Conservation (phyloP, 2,329 filamentous ascomycete species). For the Cordyceps cicadae region DNA sequence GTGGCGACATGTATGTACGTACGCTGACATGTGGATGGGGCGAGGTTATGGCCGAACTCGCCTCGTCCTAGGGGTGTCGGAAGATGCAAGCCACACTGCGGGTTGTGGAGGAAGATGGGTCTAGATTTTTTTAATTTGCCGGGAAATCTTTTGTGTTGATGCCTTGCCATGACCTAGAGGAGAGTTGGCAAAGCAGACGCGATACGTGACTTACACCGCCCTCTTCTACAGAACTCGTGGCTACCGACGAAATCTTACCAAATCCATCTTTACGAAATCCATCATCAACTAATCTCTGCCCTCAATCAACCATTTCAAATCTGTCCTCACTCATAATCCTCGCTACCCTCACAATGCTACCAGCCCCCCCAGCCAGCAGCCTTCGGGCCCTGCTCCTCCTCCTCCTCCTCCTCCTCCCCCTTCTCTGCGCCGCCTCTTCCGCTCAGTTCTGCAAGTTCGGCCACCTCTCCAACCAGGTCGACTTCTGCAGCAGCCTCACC, state of each 20-base stretch:
- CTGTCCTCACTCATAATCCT: too few species aligned
- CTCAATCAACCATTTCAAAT: too few species aligned
- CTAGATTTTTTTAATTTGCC: background rate
- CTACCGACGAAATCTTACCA: background rate
- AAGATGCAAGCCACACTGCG: background rate
- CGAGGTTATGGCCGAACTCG: background rate
- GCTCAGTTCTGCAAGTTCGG: constrained; percentile 17
- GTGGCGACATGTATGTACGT: background rate
- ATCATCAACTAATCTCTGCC: too few species aligned
- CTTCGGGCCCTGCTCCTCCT: background rate
- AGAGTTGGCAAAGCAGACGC: background rate
- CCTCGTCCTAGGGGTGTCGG: background rate
- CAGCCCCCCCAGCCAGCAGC: too few species aligned
- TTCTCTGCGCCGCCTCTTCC: background rate
- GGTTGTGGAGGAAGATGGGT: background rate
- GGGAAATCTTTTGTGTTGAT: background rate
- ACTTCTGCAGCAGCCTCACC: constrained; percentile 17
- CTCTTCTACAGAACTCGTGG: background rate
- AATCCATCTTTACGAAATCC: too few species aligned
- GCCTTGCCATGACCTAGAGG: background rate
- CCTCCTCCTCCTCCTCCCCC: background rate
- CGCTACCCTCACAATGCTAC: background rate
- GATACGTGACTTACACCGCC: background rate
- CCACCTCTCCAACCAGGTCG: constrained; percentile 4
- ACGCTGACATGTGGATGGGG: background rate